Percentiles rank a stretch among this genome's conserved stretches.
These are phyloP conservation scores for Mucor mucedo DNA, from an alignment of 371 early-diverging fungal species.

Conservation along the genomic window DNA sequence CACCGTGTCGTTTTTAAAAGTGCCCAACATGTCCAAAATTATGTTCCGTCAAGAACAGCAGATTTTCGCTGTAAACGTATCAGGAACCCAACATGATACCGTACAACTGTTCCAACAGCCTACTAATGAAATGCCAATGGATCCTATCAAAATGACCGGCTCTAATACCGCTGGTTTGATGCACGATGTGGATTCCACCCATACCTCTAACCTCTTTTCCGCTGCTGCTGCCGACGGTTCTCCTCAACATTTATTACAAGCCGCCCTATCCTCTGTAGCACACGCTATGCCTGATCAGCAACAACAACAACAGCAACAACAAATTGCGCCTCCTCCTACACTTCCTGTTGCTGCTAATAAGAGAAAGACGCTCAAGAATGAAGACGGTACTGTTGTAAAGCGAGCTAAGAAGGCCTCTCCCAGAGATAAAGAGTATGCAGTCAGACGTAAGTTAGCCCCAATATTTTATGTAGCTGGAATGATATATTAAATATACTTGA, in stretches of 20 bases:
- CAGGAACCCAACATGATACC: slow-evolving; percentile 49
- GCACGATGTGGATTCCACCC: slow-evolving; percentile 28
- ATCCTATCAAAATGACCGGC: slow-evolving; percentile 28
- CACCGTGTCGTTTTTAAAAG: slow-evolving; percentile 47
- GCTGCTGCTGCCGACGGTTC: slow-evolving; percentile 36
- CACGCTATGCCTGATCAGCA: slow-evolving; percentile 14
- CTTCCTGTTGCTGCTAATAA: slow-evolving; percentile 15
- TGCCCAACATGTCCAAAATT: slow-evolving; percentile 52
- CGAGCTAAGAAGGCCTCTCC: slow-evolving; percentile 45
- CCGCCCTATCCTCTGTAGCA: slow-evolving; percentile 49
- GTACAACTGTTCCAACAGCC: slow-evolving; percentile 22
- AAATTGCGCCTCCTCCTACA: slow-evolving; percentile 10
- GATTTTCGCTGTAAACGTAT: slow-evolving; percentile 51
- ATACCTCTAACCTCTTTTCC: slow-evolving; percentile 31
- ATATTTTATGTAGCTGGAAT: too few species aligned
- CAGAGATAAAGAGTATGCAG: slow-evolving; percentile 51
- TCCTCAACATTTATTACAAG: slow-evolving; percentile 50
- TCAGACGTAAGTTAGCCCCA: slow-evolving; percentile 36
- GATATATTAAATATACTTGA: neutral
- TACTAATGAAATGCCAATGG: slow-evolving; percentile 8
- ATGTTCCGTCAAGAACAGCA: slow-evolving; percentile 58
- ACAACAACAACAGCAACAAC: slow-evolving; percentile 7
- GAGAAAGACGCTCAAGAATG: slow-evolving; percentile 23
- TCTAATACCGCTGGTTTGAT: slow-evolving; percentile 13
- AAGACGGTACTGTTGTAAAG: slow-evolving; percentile 24